These are phyloP conservation scores for Umbelopsis isabellina DNA, from an alignment of 192 early-diverging fungal genomes.

Conservation along the genomic window DNA sequence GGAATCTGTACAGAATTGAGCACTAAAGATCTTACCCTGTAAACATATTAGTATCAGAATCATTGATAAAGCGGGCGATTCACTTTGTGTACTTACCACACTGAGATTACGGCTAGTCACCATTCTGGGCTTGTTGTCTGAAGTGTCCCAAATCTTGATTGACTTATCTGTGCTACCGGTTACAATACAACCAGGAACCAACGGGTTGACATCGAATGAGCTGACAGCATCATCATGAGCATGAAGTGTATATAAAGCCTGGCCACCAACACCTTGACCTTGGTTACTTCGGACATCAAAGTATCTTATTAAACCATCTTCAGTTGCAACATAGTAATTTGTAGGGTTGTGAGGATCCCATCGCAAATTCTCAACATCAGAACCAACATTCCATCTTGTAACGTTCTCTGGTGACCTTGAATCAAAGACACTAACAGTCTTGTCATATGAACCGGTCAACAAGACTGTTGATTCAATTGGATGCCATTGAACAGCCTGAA, in stretches of 20 bases:
- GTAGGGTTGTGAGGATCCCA: constrained; percentile 90
- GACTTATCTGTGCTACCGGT: constrained; percentile 90
- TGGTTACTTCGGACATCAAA: constrained; percentile 74
- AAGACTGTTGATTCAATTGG: constrained; percentile 84
- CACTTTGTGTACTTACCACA: constrained; percentile 49
- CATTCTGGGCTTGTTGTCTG: constrained; percentile 76
- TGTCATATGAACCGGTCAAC: constrained; percentile 92
- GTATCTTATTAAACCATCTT: constrained; percentile 90
- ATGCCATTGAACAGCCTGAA: constrained; percentile 94
- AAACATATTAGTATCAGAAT: constrained; percentile 4
- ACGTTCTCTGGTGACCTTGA: constrained; percentile 81
- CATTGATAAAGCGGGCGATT: constrained; percentile 16
- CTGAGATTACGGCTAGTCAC: constrained; percentile 86
- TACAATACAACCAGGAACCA: constrained; percentile 80
- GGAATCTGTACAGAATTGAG: constrained; percentile 89
- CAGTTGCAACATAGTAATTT: constrained; percentile 82
- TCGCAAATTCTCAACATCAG: constrained; percentile 90
- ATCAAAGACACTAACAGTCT: constrained; percentile 85
- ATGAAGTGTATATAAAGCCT: constrained; percentile 85
- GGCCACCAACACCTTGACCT: constrained; percentile 32
- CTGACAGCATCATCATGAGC: constrained; percentile 93
- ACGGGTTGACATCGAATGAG: constrained; percentile 83
- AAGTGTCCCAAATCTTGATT: constrained; percentile 94
- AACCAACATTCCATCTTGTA: constrained; percentile 66
- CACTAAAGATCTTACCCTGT: constrained; percentile 78